These are phyloP conservation scores for Stephania cephalantha DNA, from an alignment of 164 flowering plant species.

Conservation along the genomic window DNA sequence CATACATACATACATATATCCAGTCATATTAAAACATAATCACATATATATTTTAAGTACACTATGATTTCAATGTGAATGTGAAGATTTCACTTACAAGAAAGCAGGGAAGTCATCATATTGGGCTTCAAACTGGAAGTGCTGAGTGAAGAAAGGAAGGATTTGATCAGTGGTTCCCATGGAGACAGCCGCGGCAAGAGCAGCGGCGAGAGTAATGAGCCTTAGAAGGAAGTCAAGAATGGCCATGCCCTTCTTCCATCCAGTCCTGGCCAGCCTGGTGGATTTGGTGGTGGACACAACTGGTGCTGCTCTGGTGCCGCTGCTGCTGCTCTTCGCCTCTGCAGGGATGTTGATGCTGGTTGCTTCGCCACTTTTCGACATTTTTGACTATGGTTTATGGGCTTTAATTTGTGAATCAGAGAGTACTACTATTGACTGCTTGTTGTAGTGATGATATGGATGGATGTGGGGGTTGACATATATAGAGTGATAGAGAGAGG, in stretches of 20 bases:
- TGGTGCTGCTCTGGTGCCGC: slow-evolving; percentile 5
- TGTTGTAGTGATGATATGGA: background rate
- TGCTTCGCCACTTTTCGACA: slow-evolving; percentile 1
- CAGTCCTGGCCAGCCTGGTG: slow-evolving; percentile 17
- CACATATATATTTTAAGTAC: too few species aligned
- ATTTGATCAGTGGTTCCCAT: slow-evolving; percentile 77
- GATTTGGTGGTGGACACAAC: slow-evolving; percentile 17
- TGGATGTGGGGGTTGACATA: background rate
- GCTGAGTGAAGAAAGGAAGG: slow-evolving; percentile 86
- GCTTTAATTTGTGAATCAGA: background rate
- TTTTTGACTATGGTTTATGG: background rate
- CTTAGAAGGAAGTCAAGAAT: slow-evolving; percentile 65
- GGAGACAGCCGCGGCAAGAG: slow-evolving; percentile 50
- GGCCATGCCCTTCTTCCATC: slow-evolving; percentile 48
- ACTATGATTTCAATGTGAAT: background rate
- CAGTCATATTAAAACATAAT: background rate
- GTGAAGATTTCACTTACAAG: slow-evolving; percentile 29
- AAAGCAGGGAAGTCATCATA: slow-evolving; percentile 71
- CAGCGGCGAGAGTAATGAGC: slow-evolving; percentile 38
- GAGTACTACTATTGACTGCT: background rate
- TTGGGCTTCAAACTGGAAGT: slow-evolving; percentile 72
- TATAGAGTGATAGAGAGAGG: slow-evolving; percentile 6
- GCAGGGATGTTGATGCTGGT: slow-evolving; percentile 23
- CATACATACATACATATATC: background rate
- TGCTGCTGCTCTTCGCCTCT: slow-evolving; percentile 29